These are phyloP conservation scores for Phaffia rhodozyma DNA, from an alignment of 1,284 basidiomycete genomes.

Conservation along the genomic window DNA sequence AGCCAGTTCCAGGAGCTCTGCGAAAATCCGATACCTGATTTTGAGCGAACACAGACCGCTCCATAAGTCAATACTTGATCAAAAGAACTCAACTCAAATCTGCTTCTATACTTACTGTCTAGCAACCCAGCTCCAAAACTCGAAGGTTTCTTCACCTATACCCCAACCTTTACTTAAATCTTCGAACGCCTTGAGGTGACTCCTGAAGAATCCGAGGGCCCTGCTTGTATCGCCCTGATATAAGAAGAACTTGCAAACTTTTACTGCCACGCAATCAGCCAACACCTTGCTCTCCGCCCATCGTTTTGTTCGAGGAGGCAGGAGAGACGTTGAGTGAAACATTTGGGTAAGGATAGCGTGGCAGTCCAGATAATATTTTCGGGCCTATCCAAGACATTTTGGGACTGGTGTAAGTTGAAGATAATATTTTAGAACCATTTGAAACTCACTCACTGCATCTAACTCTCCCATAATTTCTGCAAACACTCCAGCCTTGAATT, in stretches of 20 bases:
- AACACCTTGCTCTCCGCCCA: constrained; percentile 98
- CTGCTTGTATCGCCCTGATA: constrained; percentile 73
- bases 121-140: constrained; percentile 94
- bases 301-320: constrained; percentile 85
- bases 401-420: neutral
- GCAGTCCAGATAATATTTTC: constrained; percentile 80
- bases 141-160: constrained; percentile 91
- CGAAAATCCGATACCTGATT: constrained; percentile 65
- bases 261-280: constrained; percentile 77
- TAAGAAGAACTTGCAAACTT: constrained; percentile 75
- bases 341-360: constrained; percentile 68
- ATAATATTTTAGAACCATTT: neutral
- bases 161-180: constrained; percentile 88
- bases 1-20: constrained; percentile 72
- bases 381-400: constrained; percentile 5
- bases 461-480: constrained; percentile 85
- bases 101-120: constrained; percentile 53
- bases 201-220: constrained; percentile 64
- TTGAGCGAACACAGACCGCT: neutral
- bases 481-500: constrained; percentile 93
- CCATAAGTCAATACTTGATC: neutral
- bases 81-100: neutral
- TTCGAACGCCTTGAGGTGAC: constrained; percentile 70
- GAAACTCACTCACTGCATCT: constrained; percentile 51
- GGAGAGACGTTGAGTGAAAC: constrained; percentile 70